A percentile compares a stretch with the other conserved stretches of the same genome.
These are phyloP conservation scores for Haplographium delicatum DNA, from an alignment of 495 filamentous ascomycete genomes.

Conservation along the genomic window DNA sequence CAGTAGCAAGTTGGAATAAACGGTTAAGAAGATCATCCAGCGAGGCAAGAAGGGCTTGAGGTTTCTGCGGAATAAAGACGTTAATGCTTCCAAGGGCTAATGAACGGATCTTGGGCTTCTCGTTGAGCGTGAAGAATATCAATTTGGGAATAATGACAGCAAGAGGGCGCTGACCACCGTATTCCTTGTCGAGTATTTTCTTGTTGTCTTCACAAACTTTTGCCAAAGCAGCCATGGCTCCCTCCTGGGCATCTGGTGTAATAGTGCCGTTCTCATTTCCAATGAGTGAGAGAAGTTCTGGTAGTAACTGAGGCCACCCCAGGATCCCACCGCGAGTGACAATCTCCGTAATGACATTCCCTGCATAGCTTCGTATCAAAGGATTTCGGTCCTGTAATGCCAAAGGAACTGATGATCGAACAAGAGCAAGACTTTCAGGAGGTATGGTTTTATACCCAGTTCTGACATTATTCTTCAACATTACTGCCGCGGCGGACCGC, in stretches of 20 bases:
- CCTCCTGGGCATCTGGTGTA: conserved; percentile 72
- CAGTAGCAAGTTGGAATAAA: conserved; percentile 74
- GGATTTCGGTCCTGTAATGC: conserved; percentile 74
- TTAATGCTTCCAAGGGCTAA: conserved; percentile 81
- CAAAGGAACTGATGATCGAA: conserved; percentile 70
- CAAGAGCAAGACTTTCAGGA: conserved; percentile 60
- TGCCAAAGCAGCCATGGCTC: conserved; percentile 83
- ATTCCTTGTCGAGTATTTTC: conserved; percentile 77
- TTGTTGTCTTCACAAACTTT: conserved; percentile 98
- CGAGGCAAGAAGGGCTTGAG: conserved; percentile 66
- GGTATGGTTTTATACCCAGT: conserved; percentile 65
- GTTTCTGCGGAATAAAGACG: conserved; percentile 78
- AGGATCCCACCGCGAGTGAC: conserved; percentile 78
- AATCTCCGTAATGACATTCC: conserved; percentile 94
- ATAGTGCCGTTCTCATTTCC: conserved; percentile 64
- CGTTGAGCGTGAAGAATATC: conserved; percentile 74
- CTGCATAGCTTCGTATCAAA: conserved; percentile 83
- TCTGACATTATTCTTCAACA: conserved; percentile 90
- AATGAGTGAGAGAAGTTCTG: conserved; percentile 71
- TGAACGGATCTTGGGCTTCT: conserved; percentile 67
- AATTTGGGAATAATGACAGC: conserved; percentile 88
- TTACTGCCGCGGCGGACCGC: conserved; percentile 80
- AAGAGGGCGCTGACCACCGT: conserved; percentile 78
- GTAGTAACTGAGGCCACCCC: conserved; percentile 85
- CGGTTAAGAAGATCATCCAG: conserved; percentile 76